phyloP scores from a whole-genome alignment of 2,329 filamentous ascomycete species.

The Penicillium aurantiogriseum region DNA sequence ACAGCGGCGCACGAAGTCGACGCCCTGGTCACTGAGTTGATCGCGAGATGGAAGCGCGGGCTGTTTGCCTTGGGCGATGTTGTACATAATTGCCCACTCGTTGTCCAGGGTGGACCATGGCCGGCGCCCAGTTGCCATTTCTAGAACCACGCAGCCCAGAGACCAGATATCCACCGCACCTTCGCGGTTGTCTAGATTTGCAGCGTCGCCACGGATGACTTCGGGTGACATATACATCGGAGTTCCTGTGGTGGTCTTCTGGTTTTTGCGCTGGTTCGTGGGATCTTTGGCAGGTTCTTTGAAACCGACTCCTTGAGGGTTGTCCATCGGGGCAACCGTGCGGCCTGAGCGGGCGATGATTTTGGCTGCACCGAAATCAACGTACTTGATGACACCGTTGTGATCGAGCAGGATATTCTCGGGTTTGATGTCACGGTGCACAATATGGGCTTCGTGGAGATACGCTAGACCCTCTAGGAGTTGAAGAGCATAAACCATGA shows the following conservation, averaged over 20 bases:
- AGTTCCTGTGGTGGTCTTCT: slow-evolving; percentile 94
- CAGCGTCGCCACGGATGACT: slow-evolving; percentile 86
- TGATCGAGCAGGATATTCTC: slow-evolving; percentile 97
- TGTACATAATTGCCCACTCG: slow-evolving; percentile 99
- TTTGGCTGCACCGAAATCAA: slow-evolving; percentile 97
- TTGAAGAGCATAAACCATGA: slow-evolving; percentile 93
- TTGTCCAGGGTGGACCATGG: slow-evolving; percentile 97
- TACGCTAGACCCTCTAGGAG: slow-evolving; percentile 92
- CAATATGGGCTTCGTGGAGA: slow-evolving; percentile 85
- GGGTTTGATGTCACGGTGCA: slow-evolving; percentile 96
- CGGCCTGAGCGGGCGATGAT: slow-evolving; percentile 92
- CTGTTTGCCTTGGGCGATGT: slow-evolving; percentile 94
- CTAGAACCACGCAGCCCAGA: slow-evolving; percentile 90
- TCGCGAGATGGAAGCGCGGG: slow-evolving; percentile 78
- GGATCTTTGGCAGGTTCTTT: slow-evolving; percentile 35
- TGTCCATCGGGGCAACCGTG: slow-evolving; percentile 69
- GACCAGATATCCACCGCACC: slow-evolving; percentile 96
- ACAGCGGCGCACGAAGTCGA: slow-evolving; percentile 85
- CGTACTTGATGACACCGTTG: slow-evolving; percentile 98
- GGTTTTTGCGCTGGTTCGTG: slow-evolving; percentile 51
- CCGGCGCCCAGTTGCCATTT: slow-evolving; percentile 92
- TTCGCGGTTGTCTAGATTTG: slow-evolving; percentile 69
- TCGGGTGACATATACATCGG: slow-evolving; percentile 99
- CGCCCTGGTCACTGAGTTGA: slow-evolving; percentile 77
- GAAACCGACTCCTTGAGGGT: slow-evolving; percentile 49